These are phyloP conservation scores for Agroathelia rolfsii DNA, from an alignment of 1,284 basidiomycete species.

Conservation along the genomic window DNA sequence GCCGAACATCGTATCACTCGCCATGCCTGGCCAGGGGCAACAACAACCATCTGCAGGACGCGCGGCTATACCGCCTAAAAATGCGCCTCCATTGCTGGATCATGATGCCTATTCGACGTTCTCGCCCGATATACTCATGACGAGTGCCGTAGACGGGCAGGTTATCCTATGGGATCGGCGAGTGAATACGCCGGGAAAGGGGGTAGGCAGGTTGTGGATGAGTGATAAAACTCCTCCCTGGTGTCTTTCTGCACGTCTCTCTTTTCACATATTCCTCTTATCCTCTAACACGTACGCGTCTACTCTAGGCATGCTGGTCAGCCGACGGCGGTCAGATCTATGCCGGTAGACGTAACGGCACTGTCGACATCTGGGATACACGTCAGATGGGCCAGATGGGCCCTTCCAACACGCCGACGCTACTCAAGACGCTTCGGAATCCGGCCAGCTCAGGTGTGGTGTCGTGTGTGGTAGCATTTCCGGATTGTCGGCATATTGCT, in stretches of 20 bases:
- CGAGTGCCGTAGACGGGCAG: conserved; percentile 87
- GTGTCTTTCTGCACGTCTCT: conserved; percentile 74
- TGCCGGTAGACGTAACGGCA: conserved; percentile 85
- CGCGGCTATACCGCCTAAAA: conserved; percentile 44
- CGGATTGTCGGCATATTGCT: conserved; percentile 83
- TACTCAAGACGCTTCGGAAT: conserved; percentile 77
- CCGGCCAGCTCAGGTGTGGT: conserved; percentile 87
- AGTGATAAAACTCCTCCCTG: conserved; percentile 90
- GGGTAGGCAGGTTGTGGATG: conserved; percentile 79
- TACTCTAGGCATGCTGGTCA: conserved; percentile 83
- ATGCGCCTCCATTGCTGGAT: conserved; percentile 64
- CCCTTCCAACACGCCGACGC: conserved; percentile 50
- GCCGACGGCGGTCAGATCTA: conserved; percentile 82
- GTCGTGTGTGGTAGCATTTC: conserved; percentile 83
- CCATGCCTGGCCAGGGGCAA: conserved; percentile 18
- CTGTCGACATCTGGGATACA: conserved; percentile 92
- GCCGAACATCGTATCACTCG: conserved; percentile 4
- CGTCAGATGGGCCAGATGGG: conserved; percentile 58
- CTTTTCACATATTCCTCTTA: conserved; percentile 4
- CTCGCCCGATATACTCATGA: conserved; percentile 82
- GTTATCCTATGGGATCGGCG: conserved; percentile 87
- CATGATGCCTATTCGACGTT: conserved; percentile 49
- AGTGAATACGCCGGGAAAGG: conserved; percentile 48
- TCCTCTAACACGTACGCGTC: not conserved
- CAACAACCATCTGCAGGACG: conserved; percentile 20